phyloP scores from a whole-genome alignment of 306 rosid species.

The Carpinus fangiana region DNA sequence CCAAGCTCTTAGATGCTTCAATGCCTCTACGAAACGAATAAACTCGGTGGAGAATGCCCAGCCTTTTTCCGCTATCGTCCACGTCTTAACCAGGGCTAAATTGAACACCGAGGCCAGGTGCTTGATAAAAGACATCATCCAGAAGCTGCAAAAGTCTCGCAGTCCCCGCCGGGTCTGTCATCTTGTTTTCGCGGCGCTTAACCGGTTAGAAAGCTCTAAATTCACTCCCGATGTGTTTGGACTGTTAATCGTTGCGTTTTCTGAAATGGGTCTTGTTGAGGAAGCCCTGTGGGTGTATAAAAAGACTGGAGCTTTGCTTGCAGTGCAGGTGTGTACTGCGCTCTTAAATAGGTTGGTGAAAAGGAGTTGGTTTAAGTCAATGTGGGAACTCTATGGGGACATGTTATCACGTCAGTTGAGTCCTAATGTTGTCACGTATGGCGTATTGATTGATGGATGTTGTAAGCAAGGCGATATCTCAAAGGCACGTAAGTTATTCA shows the following conservation, averaged over 20 bases:
- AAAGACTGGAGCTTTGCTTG: slow-evolving; percentile 31
- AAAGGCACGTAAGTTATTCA: slow-evolving; percentile 44
- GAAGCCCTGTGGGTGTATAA: slow-evolving; percentile 59
- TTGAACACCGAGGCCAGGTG: slow-evolving; percentile 37
- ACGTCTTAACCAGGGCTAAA: slow-evolving; percentile 44
- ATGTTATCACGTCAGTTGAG: slow-evolving; percentile 51
- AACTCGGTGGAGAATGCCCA: slow-evolving; percentile 25
- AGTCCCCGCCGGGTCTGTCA: slow-evolving; percentile 33
- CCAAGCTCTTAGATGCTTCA: slow-evolving; percentile 43
- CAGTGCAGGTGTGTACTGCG: slow-evolving; percentile 54
- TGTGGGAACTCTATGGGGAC: slow-evolving; percentile 47
- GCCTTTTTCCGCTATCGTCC: slow-evolving; percentile 40
- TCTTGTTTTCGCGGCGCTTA: slow-evolving; percentile 45
- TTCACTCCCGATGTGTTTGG: slow-evolving; percentile 45
- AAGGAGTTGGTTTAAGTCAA: slow-evolving; percentile 33
- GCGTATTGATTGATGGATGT: slow-evolving; percentile 50
- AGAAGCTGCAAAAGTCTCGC: slow-evolving; percentile 38
- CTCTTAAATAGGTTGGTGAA: slow-evolving; percentile 61
- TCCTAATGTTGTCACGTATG: slow-evolving; percentile 57
- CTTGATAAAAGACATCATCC: slow-evolving; percentile 51
- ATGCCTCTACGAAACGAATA: slow-evolving; percentile 11
- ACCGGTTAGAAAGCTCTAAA: slow-evolving; percentile 24
- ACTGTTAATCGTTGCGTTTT: slow-evolving; percentile 40
- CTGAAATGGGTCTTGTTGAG: slow-evolving; percentile 49
- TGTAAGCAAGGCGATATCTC: slow-evolving; percentile 38